Evolutionary conservation across 2,329 filamentous ascomycete genomes (phyloP), one percentile per base, ranked within the genome.

Genomic region (Gremmenia infestans): DNA sequence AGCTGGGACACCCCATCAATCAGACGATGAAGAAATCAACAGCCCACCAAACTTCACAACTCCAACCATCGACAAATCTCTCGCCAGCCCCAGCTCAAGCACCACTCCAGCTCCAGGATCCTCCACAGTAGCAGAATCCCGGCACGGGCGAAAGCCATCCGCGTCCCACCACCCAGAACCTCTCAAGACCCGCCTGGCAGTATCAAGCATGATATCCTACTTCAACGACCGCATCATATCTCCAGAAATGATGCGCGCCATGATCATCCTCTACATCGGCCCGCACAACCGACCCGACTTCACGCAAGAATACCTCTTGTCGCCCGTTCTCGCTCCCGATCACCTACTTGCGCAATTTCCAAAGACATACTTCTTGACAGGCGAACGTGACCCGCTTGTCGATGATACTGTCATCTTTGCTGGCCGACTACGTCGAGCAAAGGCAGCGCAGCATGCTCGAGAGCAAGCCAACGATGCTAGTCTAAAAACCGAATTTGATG

Each of bases 371-470:
- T 91, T 99, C 66, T 76, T 97, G 52, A 97, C 94, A 0, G 94
- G 94, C 50, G 94, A 99, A 74, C 87, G 93, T 32, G 94, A 99
- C 69, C 94, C 94, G 0, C 76, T 99, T 0, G 94, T 97, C 0
- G 94, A 99, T 68, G 94, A 99, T 70, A 99, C 94, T 0, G 91
- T 97, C 48, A 92, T 99, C 59, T 97, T 99, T 67, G 92, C 94
- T 0, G 94, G 93, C 0, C 79, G 93, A 0, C 72, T 99, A n/a
- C 80, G 91, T 6, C 84, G 92, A 59, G 90, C 91, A 2, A 96
- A 86, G 67, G 81, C 82, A 19, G 79, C 79, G 0, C 74, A 73
- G 55, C 71, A 77, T 8, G 74, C 62, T 3, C 58, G 87, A 62
- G 70, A 81, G 4, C 78, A 81, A 59, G 73, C 79, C 50, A 77